phyloP scores from a whole-genome alignment of 352 stramenopile species.

The Thalassiosira mediterranea region DNA sequence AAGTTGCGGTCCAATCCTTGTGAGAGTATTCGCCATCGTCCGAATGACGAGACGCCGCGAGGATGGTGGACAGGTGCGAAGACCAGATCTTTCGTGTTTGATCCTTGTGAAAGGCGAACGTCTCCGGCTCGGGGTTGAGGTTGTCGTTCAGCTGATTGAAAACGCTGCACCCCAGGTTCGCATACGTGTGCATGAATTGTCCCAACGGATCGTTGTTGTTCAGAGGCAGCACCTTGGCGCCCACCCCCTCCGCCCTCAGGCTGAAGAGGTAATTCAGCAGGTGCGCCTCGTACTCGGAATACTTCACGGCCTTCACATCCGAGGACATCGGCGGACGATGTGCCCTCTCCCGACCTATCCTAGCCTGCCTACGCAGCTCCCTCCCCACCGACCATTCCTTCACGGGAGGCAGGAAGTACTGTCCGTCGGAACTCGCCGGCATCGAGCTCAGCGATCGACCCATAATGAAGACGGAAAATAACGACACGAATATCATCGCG shows the following conservation, averaged over 20 bases:
- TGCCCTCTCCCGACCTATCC: background rate
- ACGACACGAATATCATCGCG: constrained; percentile 15
- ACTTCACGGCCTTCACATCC: constrained; percentile 25
- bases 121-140: constrained; percentile 6
- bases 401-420: constrained; percentile 25
- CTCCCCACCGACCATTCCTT: constrained; percentile 44
- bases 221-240: constrained; percentile 24
- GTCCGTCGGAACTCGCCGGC: background rate
- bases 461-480: constrained; percentile 19
- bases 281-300: constrained; percentile 36
- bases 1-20: constrained; percentile 27
- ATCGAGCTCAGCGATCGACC: constrained; percentile 10
- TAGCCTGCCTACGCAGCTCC: constrained; percentile 18
- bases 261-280: constrained; percentile 38
- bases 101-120: constrained; percentile 20
- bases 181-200: constrained; percentile 40
- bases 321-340: constrained; percentile 4
- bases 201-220: constrained; percentile 22
- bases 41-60: constrained; percentile 41
- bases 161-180: constrained; percentile 32
- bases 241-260: constrained; percentile 17
- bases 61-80: constrained; percentile 38
- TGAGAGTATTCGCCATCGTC: constrained; percentile 38
- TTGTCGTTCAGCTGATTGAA: constrained; percentile 33
- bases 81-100: constrained; percentile 43